phyloP scores from a whole-genome alignment of 2,329 filamentous ascomycete species.

The Monilinia aucupariae region DNA sequence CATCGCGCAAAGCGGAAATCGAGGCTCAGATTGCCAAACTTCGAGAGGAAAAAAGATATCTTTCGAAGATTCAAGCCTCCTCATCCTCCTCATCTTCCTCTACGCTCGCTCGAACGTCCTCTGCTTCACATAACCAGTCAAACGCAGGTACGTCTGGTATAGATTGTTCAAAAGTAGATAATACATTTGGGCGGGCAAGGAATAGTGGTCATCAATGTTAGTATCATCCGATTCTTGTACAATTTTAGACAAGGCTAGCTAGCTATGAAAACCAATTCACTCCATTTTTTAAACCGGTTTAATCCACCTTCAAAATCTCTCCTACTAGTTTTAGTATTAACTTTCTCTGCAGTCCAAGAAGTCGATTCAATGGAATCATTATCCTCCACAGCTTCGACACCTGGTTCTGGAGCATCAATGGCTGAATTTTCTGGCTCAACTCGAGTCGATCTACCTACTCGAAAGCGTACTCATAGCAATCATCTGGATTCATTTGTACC shows the following conservation, averaged over 20 bases:
- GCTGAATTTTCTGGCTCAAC: constrained; percentile 20
- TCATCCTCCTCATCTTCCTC: not conserved
- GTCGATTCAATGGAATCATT: not conserved
- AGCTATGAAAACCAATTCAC: not conserved
- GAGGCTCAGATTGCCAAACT: not conserved
- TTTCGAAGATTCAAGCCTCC: not conserved
- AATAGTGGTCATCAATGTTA: constrained; percentile 7
- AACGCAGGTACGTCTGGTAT: not conserved
- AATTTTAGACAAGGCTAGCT: not conserved
- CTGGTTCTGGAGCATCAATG: constrained; percentile 23
- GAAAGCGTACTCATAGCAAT: constrained; percentile 33
- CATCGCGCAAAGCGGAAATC: constrained; percentile 14
- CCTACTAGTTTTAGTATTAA: not conserved
- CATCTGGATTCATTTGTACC: constrained; percentile 25
- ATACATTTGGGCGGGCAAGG: not conserved
- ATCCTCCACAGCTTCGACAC: constrained; percentile 27
- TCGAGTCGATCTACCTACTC: constrained; percentile 24
- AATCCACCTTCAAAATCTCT: not conserved
- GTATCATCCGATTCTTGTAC: not conserved
- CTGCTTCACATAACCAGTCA: not conserved
- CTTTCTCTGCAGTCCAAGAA: constrained; percentile 7
- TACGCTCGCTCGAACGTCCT: not conserved
- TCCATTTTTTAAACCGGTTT: not conserved
- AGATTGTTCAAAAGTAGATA: not conserved
- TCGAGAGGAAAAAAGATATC: not conserved